phyloP scores from a whole-genome alignment of 2,329 filamentous ascomycete genomes.

The Penicillium sp. region DNA sequence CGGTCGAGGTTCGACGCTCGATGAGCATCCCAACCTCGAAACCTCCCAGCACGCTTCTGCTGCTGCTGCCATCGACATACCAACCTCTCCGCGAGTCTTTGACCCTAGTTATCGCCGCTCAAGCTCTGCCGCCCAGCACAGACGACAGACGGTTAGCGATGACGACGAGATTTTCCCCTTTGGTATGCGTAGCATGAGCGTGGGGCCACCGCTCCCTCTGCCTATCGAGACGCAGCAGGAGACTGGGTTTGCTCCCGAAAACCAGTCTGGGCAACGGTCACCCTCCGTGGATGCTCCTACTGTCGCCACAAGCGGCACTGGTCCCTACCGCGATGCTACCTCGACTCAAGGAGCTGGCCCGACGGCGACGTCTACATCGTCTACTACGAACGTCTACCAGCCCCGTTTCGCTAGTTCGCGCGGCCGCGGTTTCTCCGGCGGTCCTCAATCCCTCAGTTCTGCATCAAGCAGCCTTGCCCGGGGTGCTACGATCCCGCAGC shows the following conservation, averaged over 20 bases:
- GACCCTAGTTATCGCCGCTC: conserved; percentile 44
- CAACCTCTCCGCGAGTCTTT: conserved; percentile 46
- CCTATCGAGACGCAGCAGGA: conserved; percentile 35
- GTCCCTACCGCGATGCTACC: neutral
- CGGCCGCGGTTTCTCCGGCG: conserved; percentile 38
- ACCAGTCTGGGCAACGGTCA: conserved; percentile 17
- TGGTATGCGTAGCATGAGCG: conserved; percentile 47
- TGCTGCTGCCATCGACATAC: conserved; percentile 49
- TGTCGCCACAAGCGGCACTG: conserved; percentile 2
- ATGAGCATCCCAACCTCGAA: conserved; percentile 39
- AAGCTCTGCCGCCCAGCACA: conserved; percentile 44
- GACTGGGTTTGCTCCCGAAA: conserved; percentile 28
- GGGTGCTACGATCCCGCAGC: conserved; percentile 31
- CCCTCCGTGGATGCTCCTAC: conserved; percentile 20
- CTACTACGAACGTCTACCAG: conserved; percentile 36
- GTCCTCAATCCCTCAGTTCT: conserved; percentile 40
- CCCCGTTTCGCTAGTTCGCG: conserved; percentile 39
- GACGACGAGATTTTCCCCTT: conserved; percentile 47
- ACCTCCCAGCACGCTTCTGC: conserved; percentile 34
- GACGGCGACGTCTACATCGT: conserved; percentile 29
- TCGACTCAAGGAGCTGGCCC: conserved; percentile 18
- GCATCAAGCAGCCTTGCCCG: conserved; percentile 42
- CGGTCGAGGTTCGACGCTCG: conserved; percentile 32
- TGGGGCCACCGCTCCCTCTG: conserved; percentile 41
- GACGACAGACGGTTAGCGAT: conserved; percentile 38